These are phyloP conservation scores for Xerocomus cyaneibrunnescens DNA, from an alignment of 1,284 basidiomycete species.

Conservation along the genomic window DNA sequence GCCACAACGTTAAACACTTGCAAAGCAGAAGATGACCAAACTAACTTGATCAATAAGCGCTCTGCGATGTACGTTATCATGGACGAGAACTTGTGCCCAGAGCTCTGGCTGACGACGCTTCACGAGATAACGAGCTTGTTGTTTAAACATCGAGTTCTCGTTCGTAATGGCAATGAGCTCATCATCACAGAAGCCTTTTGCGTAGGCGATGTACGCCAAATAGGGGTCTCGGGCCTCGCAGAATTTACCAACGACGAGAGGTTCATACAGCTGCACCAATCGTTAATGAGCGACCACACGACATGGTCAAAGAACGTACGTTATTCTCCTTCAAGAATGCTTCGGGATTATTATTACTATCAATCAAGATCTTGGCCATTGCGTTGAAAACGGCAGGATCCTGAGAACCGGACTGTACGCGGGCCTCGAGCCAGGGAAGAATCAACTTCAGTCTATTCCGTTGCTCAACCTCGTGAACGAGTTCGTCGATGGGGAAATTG, in stretches of 20 bases:
- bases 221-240: constrained; percentile 99
- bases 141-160: constrained; percentile 99
- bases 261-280: constrained; percentile 80
- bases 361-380: constrained; percentile 97
- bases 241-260: constrained; percentile 96
- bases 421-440: constrained; percentile 93
- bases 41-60: constrained; percentile 91
- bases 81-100: constrained; percentile 92
- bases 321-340: constrained; percentile 99
- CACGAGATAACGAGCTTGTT: constrained; percentile 97
- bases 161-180: constrained; percentile 98
- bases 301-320: constrained; percentile 44
- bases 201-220: constrained; percentile 98
- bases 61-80: constrained; percentile 91
- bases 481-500: constrained; percentile 96
- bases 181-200: constrained; percentile 98
- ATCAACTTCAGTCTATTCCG: constrained; percentile 97
- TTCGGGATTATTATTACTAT: constrained; percentile 98
- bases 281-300: neutral
- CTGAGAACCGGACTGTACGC: constrained; percentile 90
- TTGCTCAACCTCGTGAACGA: constrained; percentile 96
- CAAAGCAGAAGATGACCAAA: neutral
- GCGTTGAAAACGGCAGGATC: constrained; percentile 96
- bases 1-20: neutral
- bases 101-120: constrained; percentile 95